These are phyloP conservation scores for Monosporozyma aerobia DNA, from an alignment of 805 yeast genomes.

Conservation along the genomic window DNA sequence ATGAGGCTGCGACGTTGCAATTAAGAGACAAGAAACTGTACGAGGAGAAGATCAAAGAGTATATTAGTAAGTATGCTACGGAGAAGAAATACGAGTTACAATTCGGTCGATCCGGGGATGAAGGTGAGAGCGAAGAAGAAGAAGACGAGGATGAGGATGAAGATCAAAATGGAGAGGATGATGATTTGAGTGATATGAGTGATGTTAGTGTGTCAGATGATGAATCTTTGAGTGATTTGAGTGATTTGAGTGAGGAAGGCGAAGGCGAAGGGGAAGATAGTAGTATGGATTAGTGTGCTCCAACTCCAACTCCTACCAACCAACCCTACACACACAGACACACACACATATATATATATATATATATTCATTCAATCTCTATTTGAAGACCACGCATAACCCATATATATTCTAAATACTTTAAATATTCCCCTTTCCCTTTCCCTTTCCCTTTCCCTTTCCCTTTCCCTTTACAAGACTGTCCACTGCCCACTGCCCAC, in stretches of 20 bases:
- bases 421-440: no score
- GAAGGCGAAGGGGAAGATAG: slow-evolving; percentile 13
- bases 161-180: slow-evolving; percentile 23
- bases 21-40: slow-evolving; percentile 59
- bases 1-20: slow-evolving; percentile 78
- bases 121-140: slow-evolving; percentile 17
- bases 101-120: slow-evolving; percentile 36
- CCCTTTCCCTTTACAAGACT: no score
- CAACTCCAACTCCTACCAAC: no score
- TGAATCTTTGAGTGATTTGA: slow-evolving; percentile 11
- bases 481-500: no score
- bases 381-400: no score
- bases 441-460: no score
- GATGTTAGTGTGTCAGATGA: slow-evolving; percentile 6
- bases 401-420: no score
- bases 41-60: slow-evolving; percentile 57
- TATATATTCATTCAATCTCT: background rate
- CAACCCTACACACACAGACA: no score
- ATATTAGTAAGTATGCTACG: slow-evolving; percentile 64
- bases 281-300: background rate
- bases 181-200: slow-evolving; percentile 6
- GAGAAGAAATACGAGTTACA: slow-evolving; percentile 30
- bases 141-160: slow-evolving; percentile 23
- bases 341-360: no score
- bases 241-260: slow-evolving; percentile 9